Base-by-base conservation (phyloP, 2,329 filamentous ascomycete genomes). In the Dendryphion nanum region DNA sequence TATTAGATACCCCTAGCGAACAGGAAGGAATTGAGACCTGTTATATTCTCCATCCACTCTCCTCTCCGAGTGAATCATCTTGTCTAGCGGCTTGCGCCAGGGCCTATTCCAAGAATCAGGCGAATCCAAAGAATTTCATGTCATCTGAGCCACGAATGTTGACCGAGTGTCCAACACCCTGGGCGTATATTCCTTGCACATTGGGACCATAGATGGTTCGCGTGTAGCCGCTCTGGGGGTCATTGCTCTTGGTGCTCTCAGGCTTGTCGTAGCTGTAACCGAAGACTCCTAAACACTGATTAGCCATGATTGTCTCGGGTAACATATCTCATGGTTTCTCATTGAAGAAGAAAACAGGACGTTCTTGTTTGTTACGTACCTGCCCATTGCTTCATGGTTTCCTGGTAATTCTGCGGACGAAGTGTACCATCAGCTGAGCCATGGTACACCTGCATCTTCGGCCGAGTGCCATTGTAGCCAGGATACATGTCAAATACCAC, bases 401-500 rank as follows among this genome's bases (percentile, higher is more conserved):
- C 79, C 30, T 77, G 59, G 55, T 78, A 79, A 61, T 80, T 81
- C 45, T 72, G 67, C 3, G 72, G 71, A 36, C 64, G 62, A 12
- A 81, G 63, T 1, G 70, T 76, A 3, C 57, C 57, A 51, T 81
- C 78, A 1, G 59, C 61, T 30, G 68, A 71, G 34, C 78, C 78
- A 52, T 81, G 78, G 60, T 76, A 81, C 50, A 81, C 70, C 52
- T 78, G 75, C 71, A 82, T 76, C 45, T 68, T 71, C 3, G 78
- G 77, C 2, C 75, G 67, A 0, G 65, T 26, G 6, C 77, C 76
- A 5, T 53, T 61, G 55, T 77, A 79, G 36, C 12, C 12, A 12
- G 35, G 16, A 46, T 74, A 72, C 66, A 74, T 78, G 43, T 57
- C 60, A 21, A 58, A 57, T 17, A 70, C 75, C 13, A 70, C 59